Conservation (phyloP, 495 filamentous ascomycete species). For the Neurospora pannonica region DNA sequence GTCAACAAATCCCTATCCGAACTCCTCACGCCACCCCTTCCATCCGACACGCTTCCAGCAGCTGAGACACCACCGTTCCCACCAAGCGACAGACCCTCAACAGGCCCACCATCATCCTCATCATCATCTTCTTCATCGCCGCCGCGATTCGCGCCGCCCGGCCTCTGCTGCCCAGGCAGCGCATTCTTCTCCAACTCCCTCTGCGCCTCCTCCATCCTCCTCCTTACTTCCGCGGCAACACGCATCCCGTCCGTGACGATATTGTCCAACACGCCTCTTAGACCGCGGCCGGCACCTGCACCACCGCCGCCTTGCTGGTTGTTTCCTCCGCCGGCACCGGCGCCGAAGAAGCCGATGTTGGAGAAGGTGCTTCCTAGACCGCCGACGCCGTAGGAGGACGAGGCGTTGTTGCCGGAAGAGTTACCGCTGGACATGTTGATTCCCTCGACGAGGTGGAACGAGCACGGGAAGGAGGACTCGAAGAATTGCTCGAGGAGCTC, state of each 20-base stretch:
- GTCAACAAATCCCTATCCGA: constrained; percentile 69
- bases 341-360: constrained; percentile 48
- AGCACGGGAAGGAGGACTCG: constrained; percentile 66
- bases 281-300: constrained; percentile 61
- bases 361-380: constrained; percentile 71
- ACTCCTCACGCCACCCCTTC: constrained; percentile 54
- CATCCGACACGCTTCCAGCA: too few relatives aligned
- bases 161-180: constrained; percentile 36
- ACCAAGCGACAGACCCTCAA: constrained; percentile 4
- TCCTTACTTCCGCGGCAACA: constrained; percentile 80
- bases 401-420: constrained; percentile 27
- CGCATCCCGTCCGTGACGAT: constrained; percentile 96
- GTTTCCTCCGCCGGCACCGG: constrained; percentile 21
- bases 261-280: constrained; percentile 88
- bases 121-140: constrained; percentile 72
- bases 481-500: constrained; percentile 95
- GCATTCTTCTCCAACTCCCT: constrained; percentile 74
- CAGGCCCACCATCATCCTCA: constrained; percentile 32
- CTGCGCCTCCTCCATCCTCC: constrained; percentile 90
- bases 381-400: constrained; percentile 35
- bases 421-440: constrained; percentile 17
- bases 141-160: constrained; percentile 22
- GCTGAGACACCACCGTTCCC: too few relatives aligned
- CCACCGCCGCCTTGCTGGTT: constrained; percentile 30
- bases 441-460: constrained; percentile 46